Evolutionary conservation across 2,329 filamentous ascomycete species (phyloP).

Genomic region (Cordyceps pruinosa): DNA sequence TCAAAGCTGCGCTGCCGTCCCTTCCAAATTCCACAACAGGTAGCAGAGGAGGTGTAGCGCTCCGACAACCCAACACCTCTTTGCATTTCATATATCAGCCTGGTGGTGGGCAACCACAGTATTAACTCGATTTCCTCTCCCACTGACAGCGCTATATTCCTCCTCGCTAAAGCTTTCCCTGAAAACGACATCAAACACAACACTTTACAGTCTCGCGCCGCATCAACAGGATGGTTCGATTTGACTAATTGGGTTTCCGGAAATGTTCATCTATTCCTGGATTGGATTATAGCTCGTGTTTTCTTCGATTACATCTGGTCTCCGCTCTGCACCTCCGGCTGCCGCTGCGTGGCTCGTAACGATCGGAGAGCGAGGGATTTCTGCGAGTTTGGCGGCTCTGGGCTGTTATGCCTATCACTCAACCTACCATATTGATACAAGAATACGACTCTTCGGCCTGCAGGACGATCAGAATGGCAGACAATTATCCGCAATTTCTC

Average conservation of each 20-base stretch:
- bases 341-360: neutral
- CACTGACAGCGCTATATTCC: neutral
- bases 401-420: neutral
- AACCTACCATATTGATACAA: neutral
- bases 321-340: neutral
- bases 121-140: neutral
- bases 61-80: neutral
- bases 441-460: neutral
- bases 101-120: neutral
- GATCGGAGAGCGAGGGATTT: neutral
- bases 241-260: neutral
- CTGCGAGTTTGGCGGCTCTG: neutral
- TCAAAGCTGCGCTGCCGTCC: neutral
- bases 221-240: neutral
- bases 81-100: neutral
- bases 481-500: constrained; percentile 51
- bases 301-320: neutral
- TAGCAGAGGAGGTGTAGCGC: neutral
- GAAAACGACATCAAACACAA: neutral
- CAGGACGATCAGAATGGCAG: constrained; percentile 36
- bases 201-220: neutral
- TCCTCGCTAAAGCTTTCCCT: neutral
- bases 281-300: neutral
- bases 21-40: neutral
- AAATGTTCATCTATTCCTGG: too few relatives aligned